Evolutionary conservation across 805 yeast genomes (phyloP).

Genomic region (Hanseniaspora pseudoguilliermondii): DNA sequence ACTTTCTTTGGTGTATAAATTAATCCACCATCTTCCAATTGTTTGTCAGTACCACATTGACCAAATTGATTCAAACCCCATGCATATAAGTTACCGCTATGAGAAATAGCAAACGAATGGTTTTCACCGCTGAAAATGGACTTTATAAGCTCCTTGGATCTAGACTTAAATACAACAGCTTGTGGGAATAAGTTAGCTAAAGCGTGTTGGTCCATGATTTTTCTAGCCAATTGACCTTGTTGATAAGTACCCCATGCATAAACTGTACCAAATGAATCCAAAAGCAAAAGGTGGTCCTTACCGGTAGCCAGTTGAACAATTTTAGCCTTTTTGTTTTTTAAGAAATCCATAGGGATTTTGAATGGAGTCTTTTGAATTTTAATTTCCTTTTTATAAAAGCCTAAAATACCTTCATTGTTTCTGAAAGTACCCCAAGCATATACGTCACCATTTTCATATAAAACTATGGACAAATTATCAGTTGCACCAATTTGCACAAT

Average conservation of each 20-base stretch:
- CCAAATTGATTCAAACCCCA: slow-evolving; percentile 98
- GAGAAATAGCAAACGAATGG: slow-evolving; percentile 84
- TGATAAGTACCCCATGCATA: slow-evolving; percentile 98
- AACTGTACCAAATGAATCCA: slow-evolving; percentile 74
- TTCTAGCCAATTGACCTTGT: slow-evolving; percentile 81
- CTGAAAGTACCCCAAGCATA: slow-evolving; percentile 98
- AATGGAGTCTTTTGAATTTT: slow-evolving; percentile 55
- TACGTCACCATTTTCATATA: slow-evolving; percentile 71
- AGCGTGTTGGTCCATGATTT: slow-evolving; percentile 50
- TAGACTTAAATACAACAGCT: slow-evolving; percentile 28
- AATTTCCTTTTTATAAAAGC: slow-evolving; percentile 53
- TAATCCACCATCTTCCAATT: slow-evolving; percentile 74
- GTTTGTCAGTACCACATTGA: slow-evolving; percentile 76
- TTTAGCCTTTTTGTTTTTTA: slow-evolving; percentile 39
- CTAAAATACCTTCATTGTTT: slow-evolving; percentile 81
- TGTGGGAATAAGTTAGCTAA: slow-evolving; percentile 5
- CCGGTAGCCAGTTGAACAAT: slow-evolving; percentile 82
- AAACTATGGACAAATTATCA: slow-evolving; percentile 74
- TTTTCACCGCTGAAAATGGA: slow-evolving; percentile 87
- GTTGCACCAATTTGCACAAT: slow-evolving; percentile 82
- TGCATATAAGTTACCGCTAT: slow-evolving; percentile 54
- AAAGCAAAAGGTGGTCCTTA: slow-evolving; percentile 78
- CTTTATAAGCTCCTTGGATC: slow-evolving; percentile 55
- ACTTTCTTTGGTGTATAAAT: slow-evolving; percentile 67
- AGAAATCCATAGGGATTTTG: slow-evolving; percentile 33